Evolutionary conservation across 176 grass and related monocot genomes (phyloP), one percentile per base, ranked within the genome.

Genomic region (Juncus effusus): DNA sequence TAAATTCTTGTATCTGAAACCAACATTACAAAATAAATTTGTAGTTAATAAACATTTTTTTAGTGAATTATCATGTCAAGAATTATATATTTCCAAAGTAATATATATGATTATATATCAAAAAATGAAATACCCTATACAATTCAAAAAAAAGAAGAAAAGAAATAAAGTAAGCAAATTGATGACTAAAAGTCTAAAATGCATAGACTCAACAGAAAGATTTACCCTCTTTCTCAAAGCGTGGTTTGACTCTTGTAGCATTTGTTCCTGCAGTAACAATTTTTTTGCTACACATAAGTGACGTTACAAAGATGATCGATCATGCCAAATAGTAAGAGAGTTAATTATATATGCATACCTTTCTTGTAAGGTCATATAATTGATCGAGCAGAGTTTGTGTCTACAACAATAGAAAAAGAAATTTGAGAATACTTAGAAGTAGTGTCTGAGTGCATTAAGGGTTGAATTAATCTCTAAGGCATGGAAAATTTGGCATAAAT

Each of bases 141-240:
- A 47, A 47, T 47, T 47, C 0, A 47, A 1, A 10, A 35, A 59
- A 2, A 60, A 60, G 16, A 1, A 10, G 11, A 59, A 2, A 60
- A 60, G 16, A 60, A 44, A 16, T 7, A 38, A 69, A 60, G 37
- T 16, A 28, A 28, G 19, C 19, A 28, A 28, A 28, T 28, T 28
- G 19, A 28, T 28, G 19, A 28, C 19, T 28, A 28, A 28, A 28
- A 28, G 1, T 28, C 19, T 28, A 28, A 28, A 28, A 28, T 28
- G 19, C 19, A n/a, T 63, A 36, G 60, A 63, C 16, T 47, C 41
- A 28, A 10, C 60, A 36, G 56, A 11, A 36, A 1, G n/a, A 56
- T 13, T 63, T 82, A 95, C 90, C 80, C 86, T 82, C 50, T 59
- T 90, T 90, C 79, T 90, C 62, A 90, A 64, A 36, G 52, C 56